phyloP scores from a whole-genome alignment of 257 asterid species.

The Asclepias syriaca region DNA sequence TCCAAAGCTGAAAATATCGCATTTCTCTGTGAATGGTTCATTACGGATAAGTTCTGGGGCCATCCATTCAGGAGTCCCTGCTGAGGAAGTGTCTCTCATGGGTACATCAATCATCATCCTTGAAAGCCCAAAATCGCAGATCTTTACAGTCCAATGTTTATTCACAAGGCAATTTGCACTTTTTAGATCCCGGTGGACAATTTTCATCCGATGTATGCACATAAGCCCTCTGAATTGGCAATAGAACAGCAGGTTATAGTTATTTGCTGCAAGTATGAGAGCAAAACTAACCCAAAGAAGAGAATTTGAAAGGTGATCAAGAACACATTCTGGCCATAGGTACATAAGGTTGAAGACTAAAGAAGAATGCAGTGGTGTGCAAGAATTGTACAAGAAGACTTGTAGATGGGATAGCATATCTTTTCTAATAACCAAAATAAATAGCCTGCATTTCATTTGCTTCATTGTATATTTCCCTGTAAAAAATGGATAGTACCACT shows the following conservation, averaged over 20 bases:
- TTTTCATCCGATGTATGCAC: slow-evolving; percentile 98
- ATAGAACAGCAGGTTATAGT: slow-evolving; percentile 13
- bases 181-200: slow-evolving; percentile 83
- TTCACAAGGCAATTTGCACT: slow-evolving; percentile 93
- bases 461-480: not conserved
- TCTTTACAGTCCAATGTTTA: slow-evolving; percentile 91
- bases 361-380: not conserved
- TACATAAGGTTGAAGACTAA: not conserved
- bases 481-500: not conserved
- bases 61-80: slow-evolving; percentile 99
- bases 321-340: not conserved
- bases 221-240: slow-evolving; percentile 71
- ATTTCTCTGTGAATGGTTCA: slow-evolving; percentile 85
- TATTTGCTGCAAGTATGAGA: not conserved
- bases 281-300: not conserved
- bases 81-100: slow-evolving; percentile 66
- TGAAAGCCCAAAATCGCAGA: slow-evolving; percentile 98
- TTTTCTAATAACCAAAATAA: not conserved
- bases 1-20: slow-evolving; percentile 95
- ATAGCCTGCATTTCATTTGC: not conserved
- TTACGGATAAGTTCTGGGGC: slow-evolving; percentile 96
- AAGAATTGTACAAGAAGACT: not conserved
- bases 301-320: not conserved
- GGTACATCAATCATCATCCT: slow-evolving; percentile 58
- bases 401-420: not conserved